Evolutionary conservation across 2,329 filamentous ascomycete species (phyloP).

Genomic region (Colletotrichum shisoi): DNA sequence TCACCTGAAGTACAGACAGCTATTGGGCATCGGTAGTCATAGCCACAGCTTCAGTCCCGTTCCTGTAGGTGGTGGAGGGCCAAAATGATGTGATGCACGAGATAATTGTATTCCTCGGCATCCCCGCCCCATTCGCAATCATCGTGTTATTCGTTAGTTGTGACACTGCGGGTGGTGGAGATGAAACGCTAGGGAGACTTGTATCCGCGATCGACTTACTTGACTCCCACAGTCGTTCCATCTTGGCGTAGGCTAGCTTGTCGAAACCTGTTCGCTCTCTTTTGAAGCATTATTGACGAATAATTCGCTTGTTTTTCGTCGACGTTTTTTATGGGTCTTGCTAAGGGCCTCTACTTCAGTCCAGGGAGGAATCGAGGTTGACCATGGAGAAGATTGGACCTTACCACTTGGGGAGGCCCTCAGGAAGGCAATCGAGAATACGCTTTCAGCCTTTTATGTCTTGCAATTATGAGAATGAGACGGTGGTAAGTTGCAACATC

Average conservation of each 20-base stretch:
- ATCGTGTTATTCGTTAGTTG: too few species aligned
- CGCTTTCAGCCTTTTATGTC: neutral
- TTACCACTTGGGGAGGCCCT: too few species aligned
- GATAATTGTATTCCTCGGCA: too few species aligned
- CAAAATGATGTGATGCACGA: too few species aligned
- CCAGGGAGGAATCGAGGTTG: neutral
- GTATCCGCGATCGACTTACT: too few species aligned
- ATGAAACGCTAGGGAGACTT: too few species aligned
- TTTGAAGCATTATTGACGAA: neutral
- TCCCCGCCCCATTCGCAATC: too few species aligned
- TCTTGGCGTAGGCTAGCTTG: neutral
- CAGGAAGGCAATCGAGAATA: neutral
- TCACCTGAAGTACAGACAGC: too few species aligned
- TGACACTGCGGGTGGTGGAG: too few species aligned
- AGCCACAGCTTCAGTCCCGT: too few species aligned
- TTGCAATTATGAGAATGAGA: neutral
- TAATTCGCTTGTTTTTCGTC: neutral
- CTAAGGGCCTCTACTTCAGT: neutral
- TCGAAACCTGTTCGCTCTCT: neutral
- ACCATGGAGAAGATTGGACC: neutral
- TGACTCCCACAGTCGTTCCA: neutral
- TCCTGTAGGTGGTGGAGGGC: too few species aligned
- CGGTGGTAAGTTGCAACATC: neutral
- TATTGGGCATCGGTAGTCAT: too few species aligned
- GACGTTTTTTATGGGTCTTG: neutral